A percentile compares a stretch with the other conserved stretches of the same genome.
Conservation (phyloP, 2,329 filamentous ascomycete species). For the Nannizzia gypsea region DNA sequence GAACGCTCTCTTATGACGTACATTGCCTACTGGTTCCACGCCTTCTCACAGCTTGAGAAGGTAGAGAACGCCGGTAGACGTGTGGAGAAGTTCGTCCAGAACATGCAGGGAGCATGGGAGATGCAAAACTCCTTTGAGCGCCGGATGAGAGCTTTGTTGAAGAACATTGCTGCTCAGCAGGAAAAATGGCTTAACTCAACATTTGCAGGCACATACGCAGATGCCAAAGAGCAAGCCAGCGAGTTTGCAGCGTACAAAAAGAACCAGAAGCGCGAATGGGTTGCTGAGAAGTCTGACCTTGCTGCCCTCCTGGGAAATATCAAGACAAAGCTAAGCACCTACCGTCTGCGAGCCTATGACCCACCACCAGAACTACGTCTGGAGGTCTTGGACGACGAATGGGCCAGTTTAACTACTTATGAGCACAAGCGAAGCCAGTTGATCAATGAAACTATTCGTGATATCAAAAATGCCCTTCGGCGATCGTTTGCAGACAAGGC, state of each 20-base stretch:
- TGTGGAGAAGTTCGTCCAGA: slow-evolving; percentile 96
- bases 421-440: slow-evolving; percentile 83
- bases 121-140: slow-evolving; percentile 96
- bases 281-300: slow-evolving; percentile 92
- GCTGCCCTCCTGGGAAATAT: slow-evolving; percentile 91
- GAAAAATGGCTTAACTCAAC: slow-evolving; percentile 64
- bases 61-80: slow-evolving; percentile 93
- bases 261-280: slow-evolving; percentile 85
- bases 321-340: slow-evolving; percentile 96
- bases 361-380: slow-evolving; percentile 73
- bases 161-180: slow-evolving; percentile 60
- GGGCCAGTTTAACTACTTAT: slow-evolving; percentile 64
- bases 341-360: slow-evolving; percentile 79
- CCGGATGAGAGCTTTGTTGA: slow-evolving; percentile 72
- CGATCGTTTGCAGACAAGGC: slow-evolving; percentile 94
- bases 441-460: slow-evolving; percentile 96
- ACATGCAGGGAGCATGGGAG: slow-evolving; percentile 98
- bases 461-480: slow-evolving; percentile 92
- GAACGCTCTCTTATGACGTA: slow-evolving; percentile 98
- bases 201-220: slow-evolving; percentile 83
- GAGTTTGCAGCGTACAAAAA: slow-evolving; percentile 84
- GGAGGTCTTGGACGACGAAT: slow-evolving; percentile 71
- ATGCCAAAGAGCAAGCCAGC: slow-evolving; percentile 75
- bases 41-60: slow-evolving; percentile 97
- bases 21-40: slow-evolving; percentile 99